These are phyloP conservation scores for Pseudogymnoascus sp. DNA, from an alignment of 2,329 filamentous ascomycete species.

Conservation along the genomic window DNA sequence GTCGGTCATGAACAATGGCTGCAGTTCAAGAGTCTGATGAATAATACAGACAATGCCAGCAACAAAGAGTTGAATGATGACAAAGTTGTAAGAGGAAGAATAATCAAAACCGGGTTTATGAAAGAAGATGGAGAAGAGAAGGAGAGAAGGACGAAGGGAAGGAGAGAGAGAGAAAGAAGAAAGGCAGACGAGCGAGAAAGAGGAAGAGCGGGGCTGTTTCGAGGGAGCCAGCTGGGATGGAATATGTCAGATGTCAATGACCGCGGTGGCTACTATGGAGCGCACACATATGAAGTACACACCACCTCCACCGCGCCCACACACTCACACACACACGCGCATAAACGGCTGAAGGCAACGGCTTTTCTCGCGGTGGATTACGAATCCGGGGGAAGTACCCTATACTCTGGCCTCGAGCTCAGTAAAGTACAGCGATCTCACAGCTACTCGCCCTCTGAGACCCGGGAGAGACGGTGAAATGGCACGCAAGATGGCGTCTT, in stretches of 20 bases:
- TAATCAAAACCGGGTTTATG: slow-evolving; percentile 1
- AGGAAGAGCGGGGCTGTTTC: background rate
- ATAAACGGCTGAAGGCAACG: background rate
- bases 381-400: background rate
- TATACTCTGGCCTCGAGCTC: background rate
- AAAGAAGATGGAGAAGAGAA: background rate
- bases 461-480: background rate
- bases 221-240: background rate
- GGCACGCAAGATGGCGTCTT: background rate
- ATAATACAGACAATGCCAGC: background rate
- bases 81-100: background rate
- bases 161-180: background rate
- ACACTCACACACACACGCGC: background rate
- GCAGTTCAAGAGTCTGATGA: background rate
- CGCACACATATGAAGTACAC: background rate
- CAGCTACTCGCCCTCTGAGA: background rate
- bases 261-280: slow-evolving; percentile 1
- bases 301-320: background rate
- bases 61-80: background rate
- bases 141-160: background rate
- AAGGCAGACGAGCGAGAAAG: background rate
- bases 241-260: slow-evolving; percentile 6
- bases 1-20: slow-evolving; percentile 1
- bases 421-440: background rate
- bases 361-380: background rate